phyloP scores from a whole-genome alignment of 2,329 filamentous ascomycete species.

The Arthrobotrys entomopaga region DNA sequence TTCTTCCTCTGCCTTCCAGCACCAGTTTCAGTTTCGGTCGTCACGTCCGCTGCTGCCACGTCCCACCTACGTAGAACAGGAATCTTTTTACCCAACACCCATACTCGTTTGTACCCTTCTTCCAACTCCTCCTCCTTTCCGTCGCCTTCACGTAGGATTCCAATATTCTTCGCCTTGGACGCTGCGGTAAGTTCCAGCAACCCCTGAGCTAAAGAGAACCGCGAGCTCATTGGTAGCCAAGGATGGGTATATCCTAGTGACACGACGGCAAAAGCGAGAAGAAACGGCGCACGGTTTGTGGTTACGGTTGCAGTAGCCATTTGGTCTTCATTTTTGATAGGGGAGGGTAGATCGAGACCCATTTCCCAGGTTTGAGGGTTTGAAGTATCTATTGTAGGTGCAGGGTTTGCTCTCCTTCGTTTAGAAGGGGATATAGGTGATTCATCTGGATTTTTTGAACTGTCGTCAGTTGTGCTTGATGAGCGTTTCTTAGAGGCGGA shows the following conservation, averaged over 20 bases:
- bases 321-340: slow-evolving; percentile 22
- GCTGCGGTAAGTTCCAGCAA: slow-evolving; percentile 49
- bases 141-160: slow-evolving; percentile 38
- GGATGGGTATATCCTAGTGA: slow-evolving; percentile 47
- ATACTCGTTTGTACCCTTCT: slow-evolving; percentile 46
- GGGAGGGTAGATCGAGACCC: slow-evolving; percentile 41
- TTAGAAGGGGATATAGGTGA: slow-evolving; percentile 30
- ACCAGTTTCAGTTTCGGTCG: slow-evolving; percentile 43
- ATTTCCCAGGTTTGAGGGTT: slow-evolving; percentile 47
- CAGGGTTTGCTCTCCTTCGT: slow-evolving; percentile 28
- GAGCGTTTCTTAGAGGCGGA: slow-evolving; percentile 38
- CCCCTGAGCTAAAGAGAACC: slow-evolving; percentile 52
- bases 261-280: slow-evolving; percentile 46
- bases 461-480: slow-evolving; percentile 6
- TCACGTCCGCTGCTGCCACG: slow-evolving; percentile 13
- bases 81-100: slow-evolving; percentile 44
- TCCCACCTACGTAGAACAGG: slow-evolving; percentile 51
- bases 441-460: neutral
- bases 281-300: slow-evolving; percentile 47
- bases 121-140: slow-evolving; percentile 17
- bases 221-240: slow-evolving; percentile 44
- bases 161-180: slow-evolving; percentile 46
- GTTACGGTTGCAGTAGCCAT: slow-evolving; percentile 30
- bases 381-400: slow-evolving; percentile 27
- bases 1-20: slow-evolving; percentile 36